Evolutionary conservation across 2,329 filamentous ascomycete species (phyloP), one percentile per base, ranked within the genome.

Genomic region (Penicillium sp.): DNA sequence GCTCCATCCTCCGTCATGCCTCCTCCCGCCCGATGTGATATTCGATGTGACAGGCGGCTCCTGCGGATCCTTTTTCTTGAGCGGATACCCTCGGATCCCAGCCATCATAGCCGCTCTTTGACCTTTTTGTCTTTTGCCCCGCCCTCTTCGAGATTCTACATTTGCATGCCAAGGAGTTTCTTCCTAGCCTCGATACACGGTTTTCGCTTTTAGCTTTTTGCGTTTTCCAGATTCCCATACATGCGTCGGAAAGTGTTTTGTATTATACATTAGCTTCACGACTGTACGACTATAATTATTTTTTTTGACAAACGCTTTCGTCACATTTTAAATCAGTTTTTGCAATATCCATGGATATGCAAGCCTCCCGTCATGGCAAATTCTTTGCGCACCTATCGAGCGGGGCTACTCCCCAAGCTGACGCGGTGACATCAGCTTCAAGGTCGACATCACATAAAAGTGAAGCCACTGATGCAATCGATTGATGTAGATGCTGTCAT

Each of bases 21-120:
- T 39, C 47, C 40, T 50, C 43, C 31, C 38, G 42, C 20, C 35
- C 41, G n/a, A 44, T 49, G 53, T 23, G 20, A 23, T 4, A 18
- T 18, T 18, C 15, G 15, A 18, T 18, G 15, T 59, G 52, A 54
- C 50, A 50, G 46, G 57, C 57, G 52, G 55, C 57, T 57, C 49
- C 28, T 49, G 42, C 29, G 35, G 42, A 46, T 50, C 45, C 42
- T 44, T 45, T 29, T 10, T 31, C 13, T 33, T 12, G 20, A n/a
- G 28, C 28, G 47, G 47, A 28, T 25, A 51, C 15, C 38, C 20
- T 46, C 46, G 41, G 47, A 4, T 23, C 8, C 20, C 25, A 18
- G 15, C 15, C 15, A 18, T 18, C n/a, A 13, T 4, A n/a, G 12
- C 24, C 38, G 20, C 24, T 27, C 12, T 40, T 40, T 40, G 24